These are phyloP conservation scores for Apostasia ramifera DNA, from an alignment of 106 monocot species.

Conservation along the genomic window DNA sequence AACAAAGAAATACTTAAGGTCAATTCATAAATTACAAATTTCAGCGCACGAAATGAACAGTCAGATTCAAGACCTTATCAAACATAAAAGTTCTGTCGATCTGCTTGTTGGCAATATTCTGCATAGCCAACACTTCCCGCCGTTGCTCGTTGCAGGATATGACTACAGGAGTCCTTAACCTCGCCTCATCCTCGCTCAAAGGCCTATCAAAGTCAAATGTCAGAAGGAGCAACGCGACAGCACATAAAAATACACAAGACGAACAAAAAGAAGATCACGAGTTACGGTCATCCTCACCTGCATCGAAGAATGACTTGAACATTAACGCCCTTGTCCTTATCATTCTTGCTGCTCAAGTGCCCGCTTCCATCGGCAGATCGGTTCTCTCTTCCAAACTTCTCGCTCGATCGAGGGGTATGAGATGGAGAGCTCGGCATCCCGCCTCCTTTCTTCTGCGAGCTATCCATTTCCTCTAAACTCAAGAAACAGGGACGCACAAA, in stretches of 20 bases:
- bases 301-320: constrained; percentile 90
- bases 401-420: constrained; percentile 42
- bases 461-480: constrained; percentile 17
- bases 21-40: constrained; percentile 3
- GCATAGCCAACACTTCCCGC: constrained; percentile 73
- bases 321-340: constrained; percentile 84
- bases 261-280: background rate
- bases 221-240: constrained; percentile 3
- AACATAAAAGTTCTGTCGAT: constrained; percentile 86
- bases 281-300: constrained; percentile 33
- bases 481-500: background rate
- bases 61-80: constrained; percentile 58
- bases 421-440: constrained; percentile 29
- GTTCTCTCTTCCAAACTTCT: constrained; percentile 53
- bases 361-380: constrained; percentile 54
- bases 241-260: background rate
- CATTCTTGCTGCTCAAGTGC: constrained; percentile 37
- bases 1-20: background rate
- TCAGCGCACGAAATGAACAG: constrained; percentile 2
- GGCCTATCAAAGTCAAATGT: constrained; percentile 32
- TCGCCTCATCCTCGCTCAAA: constrained; percentile 77
- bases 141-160: constrained; percentile 82
- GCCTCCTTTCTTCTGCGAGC: constrained; percentile 34
- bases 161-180: constrained; percentile 71
- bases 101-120: constrained; percentile 85